Evolutionary conservation across 2,329 filamentous ascomycete species (phyloP).

Genomic region (Colletotrichum falcatum): DNA sequence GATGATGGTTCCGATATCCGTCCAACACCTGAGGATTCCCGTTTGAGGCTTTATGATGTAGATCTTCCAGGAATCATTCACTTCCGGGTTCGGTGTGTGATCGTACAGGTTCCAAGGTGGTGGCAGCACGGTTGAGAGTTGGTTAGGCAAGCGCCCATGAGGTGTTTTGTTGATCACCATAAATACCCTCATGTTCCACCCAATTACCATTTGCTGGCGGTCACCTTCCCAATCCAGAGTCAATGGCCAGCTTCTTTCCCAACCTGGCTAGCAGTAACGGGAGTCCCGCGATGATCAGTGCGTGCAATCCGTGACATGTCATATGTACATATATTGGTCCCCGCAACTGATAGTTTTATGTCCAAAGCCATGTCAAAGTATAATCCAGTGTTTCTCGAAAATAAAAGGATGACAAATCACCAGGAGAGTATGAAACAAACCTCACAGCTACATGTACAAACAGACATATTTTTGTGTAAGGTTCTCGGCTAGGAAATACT

Average conservation of each 20-base stretch:
- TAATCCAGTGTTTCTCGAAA: no score
- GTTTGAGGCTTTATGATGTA: not conserved
- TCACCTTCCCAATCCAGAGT: no score
- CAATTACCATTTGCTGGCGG: not conserved
- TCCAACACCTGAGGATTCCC: constrained; percentile 22
- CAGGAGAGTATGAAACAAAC: no score
- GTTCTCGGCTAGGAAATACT: not conserved
- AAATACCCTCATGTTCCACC: not conserved
- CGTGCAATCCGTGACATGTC: not conserved
- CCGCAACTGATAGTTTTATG: no score
- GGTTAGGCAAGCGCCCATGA: not conserved
- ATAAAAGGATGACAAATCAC: no score
- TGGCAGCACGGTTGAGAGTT: not conserved
- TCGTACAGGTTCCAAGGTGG: no score
- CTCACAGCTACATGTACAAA: no score
- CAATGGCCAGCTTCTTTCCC: not conserved
- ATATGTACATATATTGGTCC: no score
- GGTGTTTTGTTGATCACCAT: not conserved
- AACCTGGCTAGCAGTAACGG: not conserved
- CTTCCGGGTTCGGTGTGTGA: not conserved
- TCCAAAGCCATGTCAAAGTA: not conserved
- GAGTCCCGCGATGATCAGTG: not conserved
- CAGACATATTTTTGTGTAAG: not conserved
- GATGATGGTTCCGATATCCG: constrained; percentile 28
- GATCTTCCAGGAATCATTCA: no score